These are phyloP conservation scores for Tarenaya hassleriana DNA, from an alignment of 345 rosid species.

Conservation along the genomic window DNA sequence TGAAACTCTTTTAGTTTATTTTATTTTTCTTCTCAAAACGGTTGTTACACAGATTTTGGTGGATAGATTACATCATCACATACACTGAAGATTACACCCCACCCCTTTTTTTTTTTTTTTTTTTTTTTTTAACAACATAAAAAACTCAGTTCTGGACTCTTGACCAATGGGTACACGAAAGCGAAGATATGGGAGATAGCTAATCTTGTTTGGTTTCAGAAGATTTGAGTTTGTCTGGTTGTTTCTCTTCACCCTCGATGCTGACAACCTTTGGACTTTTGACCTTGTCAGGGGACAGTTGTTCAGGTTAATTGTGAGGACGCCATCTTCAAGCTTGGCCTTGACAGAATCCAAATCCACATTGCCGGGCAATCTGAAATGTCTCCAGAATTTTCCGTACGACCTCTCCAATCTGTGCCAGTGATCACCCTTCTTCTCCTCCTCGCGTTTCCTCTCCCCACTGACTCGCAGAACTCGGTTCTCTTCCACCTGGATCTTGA, in stretches of 20 bases:
- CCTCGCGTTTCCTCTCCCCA: conserved; percentile 72
- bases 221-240: conserved; percentile 30
- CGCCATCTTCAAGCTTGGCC: conserved; percentile 71
- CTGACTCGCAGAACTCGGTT: conserved; percentile 59
- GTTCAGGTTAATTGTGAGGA: conserved; percentile 43
- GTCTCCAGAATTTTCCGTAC: conserved; percentile 78
- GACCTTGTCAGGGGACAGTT: conserved; percentile 58
- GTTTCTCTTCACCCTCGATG: conserved; percentile 40
- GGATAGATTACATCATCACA: no score
- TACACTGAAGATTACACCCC: no score
- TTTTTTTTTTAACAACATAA: no score
- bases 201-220: conserved; percentile 38
- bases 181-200: no score
- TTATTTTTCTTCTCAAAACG: no score
- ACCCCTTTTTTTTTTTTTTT: no score
- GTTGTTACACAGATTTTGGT: no score
- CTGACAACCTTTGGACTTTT: conserved; percentile 51
- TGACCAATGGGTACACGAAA: no score
- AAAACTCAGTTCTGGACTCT: no score
- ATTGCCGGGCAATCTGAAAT: conserved; percentile 63
- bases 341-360: conserved; percentile 54
- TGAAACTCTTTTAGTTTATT: no score
- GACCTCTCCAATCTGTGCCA: conserved; percentile 84
- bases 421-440: conserved; percentile 57
- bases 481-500: conserved; percentile 71